Evolutionary conservation across 495 filamentous ascomycete genomes (phyloP), one percentile per base, ranked within the genome.

Genomic region (Copromyces sp.): DNA sequence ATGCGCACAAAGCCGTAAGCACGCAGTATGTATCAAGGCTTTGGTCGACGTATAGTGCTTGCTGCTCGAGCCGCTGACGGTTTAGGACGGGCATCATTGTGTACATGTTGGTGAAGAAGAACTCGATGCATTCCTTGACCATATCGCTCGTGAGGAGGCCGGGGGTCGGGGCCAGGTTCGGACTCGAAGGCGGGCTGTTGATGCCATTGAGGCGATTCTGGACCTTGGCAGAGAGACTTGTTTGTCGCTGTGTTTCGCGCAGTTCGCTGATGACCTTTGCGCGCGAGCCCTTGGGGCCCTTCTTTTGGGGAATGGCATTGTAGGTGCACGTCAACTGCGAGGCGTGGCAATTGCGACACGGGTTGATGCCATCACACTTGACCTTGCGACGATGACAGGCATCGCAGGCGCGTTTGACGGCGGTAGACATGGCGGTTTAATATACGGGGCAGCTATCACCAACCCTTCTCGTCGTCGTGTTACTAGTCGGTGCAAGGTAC

Each of bases 331-430:
- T 84, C 39, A 95, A 82, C 70, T 90, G 88, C 9, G 90, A 89
- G 32, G 86, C 84, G 38, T 84, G 83, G 80, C 92, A 94, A 78
- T 92, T 91, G 65, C 87, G 87, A 80, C 91, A 93, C n/a, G 90
- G 88, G 76, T 86, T 89, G 77, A 88, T 84, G 70, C 88, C 89
- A 79, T 92, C 89, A 79, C 91, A 93, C 80, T 92, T 92, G 78
- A 94, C 90, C 82, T 94, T 95, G 71, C 92, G 89, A 47, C 92
- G 88, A 82, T 94, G 92, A 82, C 92, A 95, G 79, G 89, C 91
- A 81, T 93, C 92, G 85, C 91, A 94, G 68, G 91, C 92, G 76
- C 89, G 82, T 79, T 92, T 91, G 73, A 88, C 86, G 71, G 86
- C 86, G 69, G 84, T 81, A 78, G 86, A 82, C 83, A 86, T 87